Evolutionary conservation across 345 rosid genomes (phyloP).

Genomic region (Salix brachista): DNA sequence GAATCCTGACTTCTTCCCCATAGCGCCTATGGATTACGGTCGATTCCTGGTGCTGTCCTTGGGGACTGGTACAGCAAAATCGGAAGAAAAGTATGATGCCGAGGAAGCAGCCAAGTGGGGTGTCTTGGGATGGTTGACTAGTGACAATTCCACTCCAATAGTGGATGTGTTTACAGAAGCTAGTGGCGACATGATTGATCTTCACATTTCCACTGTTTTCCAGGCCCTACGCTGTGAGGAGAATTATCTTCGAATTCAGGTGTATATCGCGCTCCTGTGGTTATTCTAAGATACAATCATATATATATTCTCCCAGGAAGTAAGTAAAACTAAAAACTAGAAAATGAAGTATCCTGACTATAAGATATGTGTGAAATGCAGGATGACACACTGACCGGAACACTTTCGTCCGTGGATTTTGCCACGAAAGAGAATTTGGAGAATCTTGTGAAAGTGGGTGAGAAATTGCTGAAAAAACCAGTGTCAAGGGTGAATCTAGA

Average conservation of each 20-base stretch:
- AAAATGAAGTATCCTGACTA: too few relatives aligned
- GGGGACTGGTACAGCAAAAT: slow-evolving; percentile 50
- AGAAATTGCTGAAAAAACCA: slow-evolving; percentile 45
- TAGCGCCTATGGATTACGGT: slow-evolving; percentile 42
- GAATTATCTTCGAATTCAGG: slow-evolving; percentile 34
- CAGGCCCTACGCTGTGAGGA: slow-evolving; percentile 42
- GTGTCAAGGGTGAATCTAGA: slow-evolving; percentile 49
- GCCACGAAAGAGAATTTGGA: slow-evolving; percentile 16
- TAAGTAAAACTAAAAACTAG: too few relatives aligned
- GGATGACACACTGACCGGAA: slow-evolving; percentile 46
- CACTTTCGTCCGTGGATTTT: not conserved
- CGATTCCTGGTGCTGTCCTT: slow-evolving; percentile 53
- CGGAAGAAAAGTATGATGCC: slow-evolving; percentile 40
- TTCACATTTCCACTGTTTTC: slow-evolving; percentile 46
- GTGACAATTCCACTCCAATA: slow-evolving; percentile 45
- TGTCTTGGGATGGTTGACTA: slow-evolving; percentile 55
- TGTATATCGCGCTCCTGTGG: too few relatives aligned
- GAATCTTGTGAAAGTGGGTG: slow-evolving; percentile 42
- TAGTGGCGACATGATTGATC: slow-evolving; percentile 42
- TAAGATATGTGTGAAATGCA: not conserved
- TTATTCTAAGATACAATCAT: too few relatives aligned
- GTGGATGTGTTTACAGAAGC: slow-evolving; percentile 46
- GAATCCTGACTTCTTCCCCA: slow-evolving; percentile 36
- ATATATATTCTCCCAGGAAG: too few relatives aligned
- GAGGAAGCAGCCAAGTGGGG: slow-evolving; percentile 57